Conservation (phyloP, 805 yeast genomes). For the Metschnikowia hibisci region DNA sequence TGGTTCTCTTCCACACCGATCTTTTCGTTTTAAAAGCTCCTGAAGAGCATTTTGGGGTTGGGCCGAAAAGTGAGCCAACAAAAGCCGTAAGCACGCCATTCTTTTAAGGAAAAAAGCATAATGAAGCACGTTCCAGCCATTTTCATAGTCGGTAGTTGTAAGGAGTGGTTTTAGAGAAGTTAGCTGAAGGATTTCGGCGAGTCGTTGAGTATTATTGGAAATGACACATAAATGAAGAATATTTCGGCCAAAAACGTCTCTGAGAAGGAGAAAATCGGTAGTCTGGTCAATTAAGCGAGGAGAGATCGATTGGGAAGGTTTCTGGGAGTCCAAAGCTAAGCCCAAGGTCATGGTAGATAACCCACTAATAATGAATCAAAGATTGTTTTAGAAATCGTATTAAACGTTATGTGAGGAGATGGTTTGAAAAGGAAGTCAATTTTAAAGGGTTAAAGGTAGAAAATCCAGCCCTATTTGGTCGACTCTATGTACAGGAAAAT, state of each 20-base stretch:
- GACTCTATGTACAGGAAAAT: too few relatives aligned
- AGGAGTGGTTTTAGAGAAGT: constrained; percentile 41
- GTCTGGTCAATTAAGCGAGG: background rate
- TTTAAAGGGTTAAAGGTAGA: too few relatives aligned
- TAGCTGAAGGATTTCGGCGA: constrained; percentile 45
- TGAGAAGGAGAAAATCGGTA: constrained; percentile 33
- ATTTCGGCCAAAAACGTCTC: constrained; percentile 72
- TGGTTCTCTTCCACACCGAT: constrained; percentile 69
- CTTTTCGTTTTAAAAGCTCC: constrained; percentile 53
- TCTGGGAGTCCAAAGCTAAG: background rate
- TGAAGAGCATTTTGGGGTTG: constrained; percentile 14
- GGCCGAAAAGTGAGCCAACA: constrained; percentile 19
- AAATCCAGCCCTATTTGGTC: too few relatives aligned
- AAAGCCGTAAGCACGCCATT: constrained; percentile 47
- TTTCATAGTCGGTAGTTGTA: constrained; percentile 59
- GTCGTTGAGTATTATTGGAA: constrained; percentile 44
- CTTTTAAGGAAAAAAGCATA: constrained; percentile 58
- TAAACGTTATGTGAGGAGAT: too few relatives aligned
- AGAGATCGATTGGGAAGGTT: background rate
- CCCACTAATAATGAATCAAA: too few relatives aligned
- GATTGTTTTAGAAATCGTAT: too few relatives aligned
- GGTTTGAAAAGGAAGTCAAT: too few relatives aligned
- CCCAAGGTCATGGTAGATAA: background rate
- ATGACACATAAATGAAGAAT: constrained; percentile 55
- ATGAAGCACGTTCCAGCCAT: constrained; percentile 80